Evolutionary conservation across 495 filamentous ascomycete genomes (phyloP).

Genomic region (Trichocladium uniseriatum): DNA sequence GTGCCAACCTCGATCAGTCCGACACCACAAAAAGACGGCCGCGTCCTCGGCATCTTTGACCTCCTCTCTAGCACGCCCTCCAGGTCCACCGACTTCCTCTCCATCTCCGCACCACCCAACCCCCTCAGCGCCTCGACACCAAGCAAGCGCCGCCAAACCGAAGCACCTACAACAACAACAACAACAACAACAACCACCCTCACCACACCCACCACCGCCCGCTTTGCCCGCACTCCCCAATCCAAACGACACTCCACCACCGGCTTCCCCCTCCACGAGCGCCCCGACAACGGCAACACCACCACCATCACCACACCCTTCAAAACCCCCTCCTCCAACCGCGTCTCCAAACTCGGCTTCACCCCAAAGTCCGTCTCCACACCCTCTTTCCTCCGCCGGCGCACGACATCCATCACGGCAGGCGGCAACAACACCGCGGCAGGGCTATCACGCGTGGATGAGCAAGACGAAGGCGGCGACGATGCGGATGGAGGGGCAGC

Average conservation of each 20-base stretch:
- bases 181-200: not conserved
- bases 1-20: conserved; percentile 58
- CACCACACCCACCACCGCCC: conserved; percentile 10
- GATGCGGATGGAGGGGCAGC: conserved; percentile 24
- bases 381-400: conserved; percentile 64
- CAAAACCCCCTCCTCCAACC: conserved; percentile 34
- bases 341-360: conserved; percentile 19
- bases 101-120: conserved; percentile 16
- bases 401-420: not conserved
- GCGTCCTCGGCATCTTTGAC: conserved; percentile 85
- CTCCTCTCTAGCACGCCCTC: conserved; percentile 52
- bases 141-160: conserved; percentile 22
- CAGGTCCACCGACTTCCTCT: conserved; percentile 21
- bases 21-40: conserved; percentile 85
- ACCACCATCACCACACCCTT: conserved; percentile 19
- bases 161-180: not conserved
- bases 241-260: conserved; percentile 49
- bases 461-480: conserved; percentile 32
- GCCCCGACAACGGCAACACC: conserved; percentile 32
- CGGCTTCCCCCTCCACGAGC: conserved; percentile 45
- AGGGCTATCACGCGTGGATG: conserved; percentile 34
- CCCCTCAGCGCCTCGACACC: no score
- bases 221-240: conserved; percentile 44
- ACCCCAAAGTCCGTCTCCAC: conserved; percentile 35
- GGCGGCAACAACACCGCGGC: conserved; percentile 14